These are phyloP conservation scores for Pelagophyceae sp. DNA, from an alignment of 352 stramenopile species.

Conservation along the genomic window DNA sequence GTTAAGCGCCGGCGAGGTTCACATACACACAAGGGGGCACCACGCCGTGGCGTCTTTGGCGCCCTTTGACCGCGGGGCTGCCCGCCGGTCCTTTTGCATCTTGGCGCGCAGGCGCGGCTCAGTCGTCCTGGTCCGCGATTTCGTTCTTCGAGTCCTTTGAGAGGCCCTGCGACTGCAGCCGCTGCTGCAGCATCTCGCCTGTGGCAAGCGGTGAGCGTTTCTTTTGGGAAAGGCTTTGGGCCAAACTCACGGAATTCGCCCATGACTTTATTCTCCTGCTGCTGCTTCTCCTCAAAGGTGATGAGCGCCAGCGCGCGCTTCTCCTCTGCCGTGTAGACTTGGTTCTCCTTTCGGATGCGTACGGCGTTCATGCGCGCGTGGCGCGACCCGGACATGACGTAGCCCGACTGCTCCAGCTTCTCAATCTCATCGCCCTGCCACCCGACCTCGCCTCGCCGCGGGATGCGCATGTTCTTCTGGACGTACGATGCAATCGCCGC, in stretches of 20 bases:
- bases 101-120: no score
- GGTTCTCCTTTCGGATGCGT: constrained; percentile 97
- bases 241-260: constrained; percentile 88
- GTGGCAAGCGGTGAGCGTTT: neutral
- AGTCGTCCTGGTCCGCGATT: neutral
- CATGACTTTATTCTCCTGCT: constrained; percentile 94
- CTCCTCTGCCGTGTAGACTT: constrained; percentile 97
- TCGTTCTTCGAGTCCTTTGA: neutral
- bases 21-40: no score
- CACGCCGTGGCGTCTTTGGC: no score
- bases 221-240: no score
- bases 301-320: constrained; percentile 92
- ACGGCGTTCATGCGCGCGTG: constrained; percentile 98
- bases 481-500: constrained; percentile 92
- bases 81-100: no score
- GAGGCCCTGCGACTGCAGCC: neutral
- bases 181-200: constrained; percentile 13
- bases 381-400: constrained; percentile 93
- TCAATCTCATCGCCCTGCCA: constrained; percentile 90
- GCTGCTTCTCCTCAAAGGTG: constrained; percentile 97
- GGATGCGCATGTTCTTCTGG: constrained; percentile 97
- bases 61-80: no score
- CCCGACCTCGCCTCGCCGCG: constrained; percentile 91
- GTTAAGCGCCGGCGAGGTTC: no score
- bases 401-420: constrained; percentile 74